phyloP scores from a whole-genome alignment of 768 basidiomycete genomes.

The Boletus eberwhitei region DNA sequence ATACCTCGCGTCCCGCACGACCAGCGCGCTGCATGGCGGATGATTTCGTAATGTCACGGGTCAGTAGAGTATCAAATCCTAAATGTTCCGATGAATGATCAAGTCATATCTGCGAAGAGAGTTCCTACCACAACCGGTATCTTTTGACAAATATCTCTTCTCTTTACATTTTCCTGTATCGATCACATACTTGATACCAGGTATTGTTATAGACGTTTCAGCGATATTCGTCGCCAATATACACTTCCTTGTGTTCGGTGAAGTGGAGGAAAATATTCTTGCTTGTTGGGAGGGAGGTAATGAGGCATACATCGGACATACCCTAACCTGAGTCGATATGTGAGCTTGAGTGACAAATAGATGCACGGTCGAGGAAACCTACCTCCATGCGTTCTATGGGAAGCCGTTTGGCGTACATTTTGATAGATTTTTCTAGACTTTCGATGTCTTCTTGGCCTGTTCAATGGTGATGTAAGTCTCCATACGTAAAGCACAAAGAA shows the following conservation, averaged over 20 bases:
- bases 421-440: conserved; percentile 71
- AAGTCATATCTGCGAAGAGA: background rate
- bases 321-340: conserved; percentile 49
- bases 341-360: background rate
- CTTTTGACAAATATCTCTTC: conserved; percentile 74
- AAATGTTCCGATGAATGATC: background rate
- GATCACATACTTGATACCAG: conserved; percentile 92
- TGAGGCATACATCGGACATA: conserved; percentile 84
- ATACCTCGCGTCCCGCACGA: conserved; percentile 91
- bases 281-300: conserved; percentile 75
- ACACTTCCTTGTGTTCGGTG: conserved; percentile 75
- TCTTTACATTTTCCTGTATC: conserved; percentile 97
- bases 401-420: conserved; percentile 63
- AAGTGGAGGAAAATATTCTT: conserved; percentile 69
- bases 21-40: conserved; percentile 94
- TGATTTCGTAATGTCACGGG: conserved; percentile 81
- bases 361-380: conserved; percentile 11
- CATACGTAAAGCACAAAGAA: background rate
- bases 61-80: conserved; percentile 88
- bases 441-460: conserved; percentile 97
- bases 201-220: conserved; percentile 96
- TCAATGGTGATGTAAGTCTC: background rate
- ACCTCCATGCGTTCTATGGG: conserved; percentile 57
- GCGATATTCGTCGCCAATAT: conserved; percentile 98
- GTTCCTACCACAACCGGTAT: conserved; percentile 60